Evolutionary conservation across 768 basidiomycete genomes (phyloP), one percentile per base, ranked within the genome.

Genomic region (Amanita molliuscula): DNA sequence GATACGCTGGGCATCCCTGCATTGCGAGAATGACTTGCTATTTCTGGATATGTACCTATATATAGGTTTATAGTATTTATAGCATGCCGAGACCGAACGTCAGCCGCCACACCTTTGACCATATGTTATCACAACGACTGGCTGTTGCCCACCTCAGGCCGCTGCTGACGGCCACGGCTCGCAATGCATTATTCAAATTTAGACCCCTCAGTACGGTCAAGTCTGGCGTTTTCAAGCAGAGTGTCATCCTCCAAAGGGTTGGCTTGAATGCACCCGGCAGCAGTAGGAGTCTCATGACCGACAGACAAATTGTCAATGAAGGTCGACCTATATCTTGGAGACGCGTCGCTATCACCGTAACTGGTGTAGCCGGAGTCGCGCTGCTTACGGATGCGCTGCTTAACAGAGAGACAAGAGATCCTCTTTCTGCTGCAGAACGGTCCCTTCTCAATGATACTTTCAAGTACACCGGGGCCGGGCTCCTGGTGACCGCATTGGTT

Each of bases 401-500:
- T 58, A 92, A 92, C 59, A 75, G 88, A 52, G 87, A 90, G 54
- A 90, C 86, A 0, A 73, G 86, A 35, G 87, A 84, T 38, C 66
- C 76, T 3, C 70, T 90, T 23, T 76, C 79, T 34, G 48, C 62
- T 0, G 70, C 72, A 0, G 88, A 92, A 64, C 79, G 73, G 50
- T 76, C 76, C 9, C 78, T 85, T 59, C 70, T 92, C 3, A 78
- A 92, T 57, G 79, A 82, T 34, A 82, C 76, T 50, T 92, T 90
- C 73, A 81, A 78, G 59, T 93, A 90, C 58, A 88, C 89, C 5
- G 90, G 84, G 9, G 84, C 75, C 42, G 91, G 90, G 1, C 77
- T 94, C 21, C 71, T 71, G 2, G 63, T 91, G 31, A 90, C 88
- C 1, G 89, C 90, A 0, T 61, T 83, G 11, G 80, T 79, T n/a